phyloP scores from a whole-genome alignment of 192 early-diverging fungal species.

The Backusella tarrabulga region DNA sequence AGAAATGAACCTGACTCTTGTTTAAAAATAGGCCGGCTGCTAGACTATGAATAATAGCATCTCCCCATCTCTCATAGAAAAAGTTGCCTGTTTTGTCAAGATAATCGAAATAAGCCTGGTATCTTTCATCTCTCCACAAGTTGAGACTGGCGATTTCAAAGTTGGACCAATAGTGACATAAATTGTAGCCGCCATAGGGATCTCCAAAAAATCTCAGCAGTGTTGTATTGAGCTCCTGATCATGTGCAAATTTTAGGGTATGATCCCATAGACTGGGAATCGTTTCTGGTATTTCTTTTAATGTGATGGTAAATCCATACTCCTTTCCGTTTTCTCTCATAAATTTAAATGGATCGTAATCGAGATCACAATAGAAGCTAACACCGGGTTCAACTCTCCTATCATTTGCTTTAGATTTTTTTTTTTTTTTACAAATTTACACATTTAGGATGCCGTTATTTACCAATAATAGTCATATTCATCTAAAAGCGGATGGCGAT shows the following conservation, averaged over 20 bases:
- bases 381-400: conserved; percentile 74
- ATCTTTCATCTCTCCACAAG: conserved; percentile 63
- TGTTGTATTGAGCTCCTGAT: conserved; percentile 31
- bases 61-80: conserved; percentile 83
- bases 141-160: conserved; percentile 76
- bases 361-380: conserved; percentile 67
- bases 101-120: conserved; percentile 62
- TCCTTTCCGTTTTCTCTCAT: conserved; percentile 65
- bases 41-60: conserved; percentile 71
- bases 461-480: conserved; percentile 85
- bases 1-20: conserved; percentile 64
- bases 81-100: conserved; percentile 79
- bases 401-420: neutral
- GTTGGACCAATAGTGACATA: conserved; percentile 78
- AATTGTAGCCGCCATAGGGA: conserved; percentile 52
- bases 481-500: conserved; percentile 62
- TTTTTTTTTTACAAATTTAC: neutral
- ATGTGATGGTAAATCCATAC: conserved; percentile 65
- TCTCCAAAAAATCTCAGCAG: conserved; percentile 46
- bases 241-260: conserved; percentile 47
- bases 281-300: conserved; percentile 55
- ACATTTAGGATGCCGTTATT: conserved; percentile 17
- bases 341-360: conserved; percentile 68
- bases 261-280: conserved; percentile 64
- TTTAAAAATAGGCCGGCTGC: conserved; percentile 55